Base-by-base conservation (phyloP, 352 stramenopile species). In the Lagenidium giganteum region DNA sequence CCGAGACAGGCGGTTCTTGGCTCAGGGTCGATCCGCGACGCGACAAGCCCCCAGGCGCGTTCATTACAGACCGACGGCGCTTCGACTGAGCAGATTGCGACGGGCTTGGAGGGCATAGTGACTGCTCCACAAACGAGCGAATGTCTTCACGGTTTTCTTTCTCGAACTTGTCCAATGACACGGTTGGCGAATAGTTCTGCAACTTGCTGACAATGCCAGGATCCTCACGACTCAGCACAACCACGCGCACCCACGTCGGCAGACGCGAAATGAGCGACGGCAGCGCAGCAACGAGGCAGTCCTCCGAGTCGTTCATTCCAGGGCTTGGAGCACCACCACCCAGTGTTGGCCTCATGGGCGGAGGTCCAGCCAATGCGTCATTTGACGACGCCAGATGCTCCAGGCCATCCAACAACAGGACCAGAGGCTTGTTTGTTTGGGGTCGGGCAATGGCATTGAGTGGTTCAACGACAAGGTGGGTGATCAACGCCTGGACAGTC, bases 371-470 rank as follows among this genome's bases (percentile, higher is more conserved):
- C 12, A 17, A 32, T 2, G 7, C 29, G 21, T 61, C 51, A 23
- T 47, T 47, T 9, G 41, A n/a, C 1, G 54, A 44, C 18, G 69
- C 46, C 8, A 79, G 28, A 42, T 77, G 75, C 48, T 89, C 77
- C 9, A 87, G 48, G 1, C 77, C 77, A 41, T 89, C 77, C 14
- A 89, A 60, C 30, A 89, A 46, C 12, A 89, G 38, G 22, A 89
- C 67, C 18, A 86, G 34, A 0, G 68, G 67, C 33, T 73, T 84
- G n/a, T 61, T 56, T 9, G 57, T 61, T n/a, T 67, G 49, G 17
- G 59, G 69, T 4, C 67, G 45, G 0, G 74, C 70, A 46, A 89
- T 89, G 9, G 74, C 62, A 32, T 74, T 84, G 35, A 89, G 45
- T n/a, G 77, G 77, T 4, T 64, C 64, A 7, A 89, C 54, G 13